Evolutionary conservation across 768 basidiomycete species (phyloP), one percentile per base, ranked within the genome.

Genomic region (Rhizopogon vulgaris): DNA sequence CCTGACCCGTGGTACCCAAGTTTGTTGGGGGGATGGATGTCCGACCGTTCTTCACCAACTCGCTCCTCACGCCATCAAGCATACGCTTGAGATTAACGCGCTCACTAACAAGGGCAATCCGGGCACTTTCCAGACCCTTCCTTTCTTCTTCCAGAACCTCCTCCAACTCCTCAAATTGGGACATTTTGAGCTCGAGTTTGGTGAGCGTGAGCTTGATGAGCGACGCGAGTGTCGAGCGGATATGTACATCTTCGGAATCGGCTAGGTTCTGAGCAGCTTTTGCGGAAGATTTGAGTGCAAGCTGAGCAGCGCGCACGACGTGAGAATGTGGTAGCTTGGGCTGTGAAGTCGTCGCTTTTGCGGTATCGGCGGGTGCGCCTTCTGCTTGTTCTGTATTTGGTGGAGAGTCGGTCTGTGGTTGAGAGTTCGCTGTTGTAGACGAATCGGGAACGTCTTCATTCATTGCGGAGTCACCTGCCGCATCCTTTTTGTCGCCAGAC

Each of bases 171-270:
- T 97, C 96, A 62, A 98, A 97, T 66, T 94, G 90, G 1, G 80
- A 71, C 83, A 94, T 90, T 77, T 99, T 98, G 49, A 95, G 74
- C 63, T 97, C 94, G 36, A 98, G 82, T 69, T 98, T 98, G 43
- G 78, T 90, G 60, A 80, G 76, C 53, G 78, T 90, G 51, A 90
- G 76, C 69, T 90, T 87, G 70, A 99, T 89, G 53, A 99, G 78
- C 36, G 83, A 80, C 3, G 91, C 82, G 42, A 98, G 82, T 2
- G 87, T 78, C 52, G 79, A 74, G 34, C 85, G 82, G 51, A 99
- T 90, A 53, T 90, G 84, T 0, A 73, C 66, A 58, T 95, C 89
- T 68, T 96, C 94, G 0, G 88, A 84, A 7, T 81, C 75, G 0
- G 94, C 93, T 30, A 99, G 80, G 1, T 82, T 67, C 27, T 79